Base-by-base conservation (phyloP, 768 basidiomycete genomes). In the Suillus americanus region DNA sequence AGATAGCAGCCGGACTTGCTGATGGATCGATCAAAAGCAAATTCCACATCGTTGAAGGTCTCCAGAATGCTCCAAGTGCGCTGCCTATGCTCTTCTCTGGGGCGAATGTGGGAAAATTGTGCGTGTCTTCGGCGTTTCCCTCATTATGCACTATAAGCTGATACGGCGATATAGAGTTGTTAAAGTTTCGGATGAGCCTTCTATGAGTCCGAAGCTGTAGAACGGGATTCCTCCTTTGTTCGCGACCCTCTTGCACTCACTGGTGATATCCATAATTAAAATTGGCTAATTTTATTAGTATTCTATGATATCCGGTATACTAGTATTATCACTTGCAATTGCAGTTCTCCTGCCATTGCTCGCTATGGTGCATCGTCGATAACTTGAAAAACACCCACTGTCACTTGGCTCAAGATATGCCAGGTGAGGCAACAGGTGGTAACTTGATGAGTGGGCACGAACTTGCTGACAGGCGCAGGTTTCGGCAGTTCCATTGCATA, bases 81-180 rank as follows among this genome's bases (percentile, higher is more conserved):
- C 75, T 94, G 50, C 85, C 83, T 1, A 73, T 92, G 79, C 77
- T 96, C 13, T 95, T 87, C 78, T 83, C 77, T 14, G 93, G 94
- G 33, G 89, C 81, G 3, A 95, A 95, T 71, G 89, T 83, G 0
- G 94, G 93, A 46, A 94, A 95, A 79, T 72, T 95, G 82, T 82
- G n/a, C 65, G 74, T 68, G 14, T 30, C 30, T 1, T 37, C 3
- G 57, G 53, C 53, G 33, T n/a, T 25, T 59, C 18, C 18, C 10
- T 54, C 10, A 3, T 40, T 28, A 18, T 30, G 61, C 59, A 23
- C 45, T 38, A 64, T 60, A 46, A 37, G 41, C 60, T 64, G 59
- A 62, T 62, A 66, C 33, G 65, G 51, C 16, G 57, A 50, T 65
- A 45, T 64, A 89, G 88, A 51, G 82, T 89, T 33, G 82, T 89